phyloP scores from a whole-genome alignment of 352 stramenopile species.

The Phytophthora chlamydospora region DNA sequence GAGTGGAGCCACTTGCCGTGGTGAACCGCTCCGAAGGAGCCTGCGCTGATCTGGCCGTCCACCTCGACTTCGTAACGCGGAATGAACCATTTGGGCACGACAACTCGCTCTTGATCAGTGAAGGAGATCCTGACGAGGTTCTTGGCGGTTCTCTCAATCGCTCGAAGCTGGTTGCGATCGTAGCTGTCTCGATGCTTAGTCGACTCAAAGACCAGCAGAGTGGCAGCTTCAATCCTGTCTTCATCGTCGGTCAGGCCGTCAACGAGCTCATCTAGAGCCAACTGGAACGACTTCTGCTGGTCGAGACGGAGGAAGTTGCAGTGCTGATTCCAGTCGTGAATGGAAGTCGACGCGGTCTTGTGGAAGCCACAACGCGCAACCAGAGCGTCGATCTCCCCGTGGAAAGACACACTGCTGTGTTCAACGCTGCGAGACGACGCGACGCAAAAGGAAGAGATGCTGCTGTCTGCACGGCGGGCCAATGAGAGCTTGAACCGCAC shows the following conservation, averaged over 20 bases:
- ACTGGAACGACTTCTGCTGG: conserved; percentile 24
- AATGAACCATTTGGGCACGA: conserved; percentile 36
- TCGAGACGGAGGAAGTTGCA: conserved; percentile 24
- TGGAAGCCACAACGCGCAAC: conserved; percentile 22
- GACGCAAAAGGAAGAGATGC: conserved; percentile 21
- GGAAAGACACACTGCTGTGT: conserved; percentile 21
- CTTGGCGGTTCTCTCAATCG: conserved; percentile 22
- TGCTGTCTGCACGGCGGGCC: conserved; percentile 13
- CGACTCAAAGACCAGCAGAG: conserved; percentile 35
- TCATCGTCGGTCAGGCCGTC: conserved; percentile 17
- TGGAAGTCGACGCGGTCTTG: conserved; percentile 15
- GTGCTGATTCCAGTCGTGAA: conserved; percentile 28
- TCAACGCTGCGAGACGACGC: conserved; percentile 25
- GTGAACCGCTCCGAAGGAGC: conserved; percentile 36
- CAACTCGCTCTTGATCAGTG: conserved; percentile 1
- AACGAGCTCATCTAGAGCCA: conserved; percentile 19
- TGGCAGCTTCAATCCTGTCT: conserved; percentile 23
- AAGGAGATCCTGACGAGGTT: conserved; percentile 9
- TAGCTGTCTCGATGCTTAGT: conserved; percentile 37
- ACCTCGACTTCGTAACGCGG: conserved; percentile 33
- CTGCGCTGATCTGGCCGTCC: conserved; percentile 24
- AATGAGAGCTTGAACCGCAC: conserved; percentile 23
- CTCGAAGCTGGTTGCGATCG: conserved; percentile 19
- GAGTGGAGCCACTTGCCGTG: conserved; percentile 39
- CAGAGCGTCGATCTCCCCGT: conserved; percentile 31